phyloP scores from a whole-genome alignment of 495 filamentous ascomycete species.

The Terfezia claveryi region DNA sequence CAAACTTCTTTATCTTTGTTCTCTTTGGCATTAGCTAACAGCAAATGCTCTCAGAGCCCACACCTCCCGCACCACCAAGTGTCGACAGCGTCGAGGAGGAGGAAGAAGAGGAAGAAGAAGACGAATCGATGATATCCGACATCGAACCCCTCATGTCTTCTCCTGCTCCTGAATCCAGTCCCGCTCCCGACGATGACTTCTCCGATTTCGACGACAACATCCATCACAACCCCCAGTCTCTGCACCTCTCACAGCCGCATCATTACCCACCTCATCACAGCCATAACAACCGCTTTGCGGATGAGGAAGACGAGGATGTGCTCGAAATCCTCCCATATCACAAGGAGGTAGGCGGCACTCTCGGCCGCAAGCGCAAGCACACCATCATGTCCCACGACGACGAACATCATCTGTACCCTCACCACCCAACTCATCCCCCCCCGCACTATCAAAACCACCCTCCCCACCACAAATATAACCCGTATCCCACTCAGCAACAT shows the following conservation, averaged over 20 bases:
- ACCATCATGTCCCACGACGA: conserved; percentile 23
- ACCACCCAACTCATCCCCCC: background rate
- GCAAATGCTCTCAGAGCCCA: conserved; percentile 4
- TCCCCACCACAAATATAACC: background rate
- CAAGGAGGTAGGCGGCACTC: conserved; percentile 15
- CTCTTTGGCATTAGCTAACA: background rate
- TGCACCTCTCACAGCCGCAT: no score
- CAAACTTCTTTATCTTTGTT: conserved; percentile 10
- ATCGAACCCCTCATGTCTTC: background rate
- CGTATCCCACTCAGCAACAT: background rate
- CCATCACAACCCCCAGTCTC: no score
- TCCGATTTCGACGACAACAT: conserved; percentile 17
- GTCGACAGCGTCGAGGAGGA: conserved; percentile 16
- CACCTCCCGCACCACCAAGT: conserved; percentile 14
- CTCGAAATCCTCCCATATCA: conserved; percentile 14
- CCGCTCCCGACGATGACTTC: conserved; percentile 21
- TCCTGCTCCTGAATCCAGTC: background rate
- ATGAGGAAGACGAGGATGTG: background rate
- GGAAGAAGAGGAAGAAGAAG: conserved; percentile 1
- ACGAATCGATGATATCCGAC: background rate
- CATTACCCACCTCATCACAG: no score
- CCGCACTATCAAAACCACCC: background rate
- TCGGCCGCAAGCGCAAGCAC: conserved; percentile 9
- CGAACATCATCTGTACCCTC: conserved; percentile 11
- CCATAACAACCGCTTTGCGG: no score